phyloP scores from a whole-genome alignment of 2,329 filamentous ascomycete genomes.

The Cytospora piceicola region DNA sequence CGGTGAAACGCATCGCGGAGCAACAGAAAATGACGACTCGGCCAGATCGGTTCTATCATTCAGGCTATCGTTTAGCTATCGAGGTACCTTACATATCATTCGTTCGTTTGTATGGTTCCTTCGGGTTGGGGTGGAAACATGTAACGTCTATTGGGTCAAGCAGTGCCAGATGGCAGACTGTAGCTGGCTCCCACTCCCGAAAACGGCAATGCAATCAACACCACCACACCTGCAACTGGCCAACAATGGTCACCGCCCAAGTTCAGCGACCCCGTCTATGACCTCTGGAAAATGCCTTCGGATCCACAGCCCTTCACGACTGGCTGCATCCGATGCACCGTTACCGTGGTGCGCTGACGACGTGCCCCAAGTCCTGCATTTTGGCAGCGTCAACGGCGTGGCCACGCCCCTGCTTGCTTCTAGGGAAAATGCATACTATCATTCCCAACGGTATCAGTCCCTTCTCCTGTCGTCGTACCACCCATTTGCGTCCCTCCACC shows the following conservation, averaged over 20 bases:
- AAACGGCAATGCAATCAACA: conserved; percentile 29
- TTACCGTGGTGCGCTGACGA: conserved; percentile 9
- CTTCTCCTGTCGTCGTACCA: conserved; percentile 38
- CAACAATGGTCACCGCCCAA: conserved; percentile 28
- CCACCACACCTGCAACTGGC: conserved; percentile 18
- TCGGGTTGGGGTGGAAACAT: conserved; percentile 9
- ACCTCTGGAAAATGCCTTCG: conserved; percentile 5
- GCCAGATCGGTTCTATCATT: neutral
- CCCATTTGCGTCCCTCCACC: conserved; percentile 37
- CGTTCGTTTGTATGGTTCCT: conserved; percentile 20
- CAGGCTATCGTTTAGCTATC: conserved; percentile 18
- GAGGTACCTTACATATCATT: conserved; percentile 19
- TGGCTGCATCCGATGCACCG: conserved; percentile 14
- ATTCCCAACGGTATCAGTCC: conserved; percentile 30
- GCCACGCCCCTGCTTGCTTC: neutral
- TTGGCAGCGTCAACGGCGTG: conserved; percentile 17
- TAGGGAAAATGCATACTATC: neutral
- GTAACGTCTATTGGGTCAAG: conserved; percentile 39
- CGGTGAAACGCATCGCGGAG: conserved; percentile 20
- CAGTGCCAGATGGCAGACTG: conserved; percentile 52
- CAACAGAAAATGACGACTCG: conserved; percentile 8
- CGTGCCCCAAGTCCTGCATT: conserved; percentile 28
- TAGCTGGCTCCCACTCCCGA: conserved; percentile 45
- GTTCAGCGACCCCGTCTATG: conserved; percentile 18
- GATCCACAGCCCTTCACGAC: conserved; percentile 2